Base-by-base conservation (phyloP, 1,284 basidiomycete genomes). In the Pseudozyma thailandica region DNA sequence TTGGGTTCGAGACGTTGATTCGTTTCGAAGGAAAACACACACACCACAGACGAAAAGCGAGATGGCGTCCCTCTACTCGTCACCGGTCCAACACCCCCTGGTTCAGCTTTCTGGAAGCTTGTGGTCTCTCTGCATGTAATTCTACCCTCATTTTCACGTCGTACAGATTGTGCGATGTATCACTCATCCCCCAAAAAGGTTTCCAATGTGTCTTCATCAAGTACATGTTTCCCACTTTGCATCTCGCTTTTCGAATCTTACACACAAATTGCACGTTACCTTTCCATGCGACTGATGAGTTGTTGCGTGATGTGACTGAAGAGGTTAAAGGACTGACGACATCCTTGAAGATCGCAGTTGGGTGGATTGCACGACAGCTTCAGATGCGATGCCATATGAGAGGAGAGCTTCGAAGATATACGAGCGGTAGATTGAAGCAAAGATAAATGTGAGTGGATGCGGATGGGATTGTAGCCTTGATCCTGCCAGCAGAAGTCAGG, bases 191-290 rank as follows among this genome's bases (percentile, higher is more conserved):
- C 55, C 38, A 41, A 58, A 59, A 65, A 59, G 38, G 35, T 10
- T 15, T 16, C 20, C 16, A 25, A 20, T 25, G 21, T 9, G 16
- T 15, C 50, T 31, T 27, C 50, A 41, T 27, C 42, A 41, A 51
- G 43, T 57, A 27, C 28, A 28, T 35, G 38, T 25, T 46, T 41
- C 46, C n/a, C n/a, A n/a, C n/a, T n/a, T 53, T 37, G 10, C 50
- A 60, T 66, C 56, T 66, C 63, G 63, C 63, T 66, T 66, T 66
- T 66, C 63, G 52, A 58, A 35, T 23, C 20, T 15, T 7, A 50
- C 51, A 42, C n/a, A 43, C 37, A 43, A 42, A 44, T 43, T 18
- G 23, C n/a, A 16, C 6, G n/a, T 41, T 20, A 41, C 38, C 21
- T 41, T 41, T 41, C 18, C 21, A 6, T 38, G 30, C 35, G 35